A percentile compares a stretch with the other conserved stretches of the same genome.
phyloP scores from a whole-genome alignment of 805 yeast species.

The Naumovozyma baii region DNA sequence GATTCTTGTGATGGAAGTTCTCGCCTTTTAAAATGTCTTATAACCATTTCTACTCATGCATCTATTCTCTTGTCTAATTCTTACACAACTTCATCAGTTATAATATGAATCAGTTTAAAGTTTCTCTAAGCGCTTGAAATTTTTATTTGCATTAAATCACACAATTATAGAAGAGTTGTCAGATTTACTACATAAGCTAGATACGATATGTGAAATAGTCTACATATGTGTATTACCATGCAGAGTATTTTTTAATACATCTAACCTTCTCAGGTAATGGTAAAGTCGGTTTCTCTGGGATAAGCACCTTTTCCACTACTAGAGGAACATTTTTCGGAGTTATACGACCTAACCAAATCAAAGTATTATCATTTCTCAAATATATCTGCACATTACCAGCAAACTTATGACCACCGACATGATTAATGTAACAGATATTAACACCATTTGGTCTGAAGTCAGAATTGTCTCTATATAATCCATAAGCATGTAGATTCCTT shows the following conservation, averaged over 20 bases:
- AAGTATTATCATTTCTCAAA: slow-evolving; percentile 38
- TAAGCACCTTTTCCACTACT: slow-evolving; percentile 64
- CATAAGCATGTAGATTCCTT: slow-evolving; percentile 56
- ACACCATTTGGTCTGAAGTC: slow-evolving; percentile 74
- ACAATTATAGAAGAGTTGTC: too few species aligned
- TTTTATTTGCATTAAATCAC: too few species aligned
- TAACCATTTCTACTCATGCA: slow-evolving; percentile 15
- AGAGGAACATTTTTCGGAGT: slow-evolving; percentile 66
- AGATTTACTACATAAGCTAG: too few species aligned
- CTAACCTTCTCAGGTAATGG: slow-evolving; percentile 51
- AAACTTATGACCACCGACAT: slow-evolving; percentile 93
- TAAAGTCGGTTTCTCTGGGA: slow-evolving; percentile 62
- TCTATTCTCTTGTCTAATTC: too few species aligned
- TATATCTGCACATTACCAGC: slow-evolving; percentile 84
- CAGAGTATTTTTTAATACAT: slow-evolving; percentile 40
- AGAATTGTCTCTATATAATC: slow-evolving; percentile 62
- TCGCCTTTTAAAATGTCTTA: slow-evolving; percentile 15
- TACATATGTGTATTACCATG: slow-evolving; percentile 22
- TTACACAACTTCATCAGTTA: too few species aligned
- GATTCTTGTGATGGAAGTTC: not conserved
- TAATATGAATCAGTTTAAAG: too few species aligned
- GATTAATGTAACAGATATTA: slow-evolving; percentile 61
- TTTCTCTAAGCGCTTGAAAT: too few species aligned
- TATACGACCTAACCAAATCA: slow-evolving; percentile 83
- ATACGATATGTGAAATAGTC: too few species aligned